phyloP scores from a whole-genome alignment of 1,139 yeast genomes.

The Scheffersomyces titani region DNA sequence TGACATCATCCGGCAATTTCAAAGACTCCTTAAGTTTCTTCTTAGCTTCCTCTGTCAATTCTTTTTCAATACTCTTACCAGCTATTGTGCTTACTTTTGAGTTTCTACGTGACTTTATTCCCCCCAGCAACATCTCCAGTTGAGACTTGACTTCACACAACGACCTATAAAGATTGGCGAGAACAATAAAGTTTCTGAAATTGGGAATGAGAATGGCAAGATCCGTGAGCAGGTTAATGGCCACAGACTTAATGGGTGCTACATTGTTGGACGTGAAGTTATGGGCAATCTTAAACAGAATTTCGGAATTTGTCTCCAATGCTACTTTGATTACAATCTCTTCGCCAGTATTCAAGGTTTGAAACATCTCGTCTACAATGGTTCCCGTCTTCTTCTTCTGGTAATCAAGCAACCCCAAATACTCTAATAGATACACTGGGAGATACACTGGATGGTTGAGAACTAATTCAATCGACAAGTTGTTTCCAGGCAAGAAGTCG shows the following conservation, averaged over 20 bases:
- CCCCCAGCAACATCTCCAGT: conserved; percentile 2
- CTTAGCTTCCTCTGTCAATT: conserved; percentile 22
- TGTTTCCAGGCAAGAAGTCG: conserved; percentile 3
- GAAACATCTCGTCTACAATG: conserved; percentile 11
- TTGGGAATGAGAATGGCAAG: conserved; percentile 28
- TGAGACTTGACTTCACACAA: background rate
- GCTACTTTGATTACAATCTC: conserved; percentile 6
- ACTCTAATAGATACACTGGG: conserved; percentile 32
- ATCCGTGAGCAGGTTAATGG: conserved; percentile 24
- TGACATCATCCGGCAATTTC: conserved; percentile 36
- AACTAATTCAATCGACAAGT: conserved; percentile 22
- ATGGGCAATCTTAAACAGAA: conserved; percentile 7
- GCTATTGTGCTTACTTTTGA: conserved; percentile 5
- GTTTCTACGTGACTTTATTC: conserved; percentile 8
- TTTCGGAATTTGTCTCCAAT: conserved; percentile 8
- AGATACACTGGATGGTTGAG: conserved; percentile 27
- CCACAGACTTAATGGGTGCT: conserved; percentile 22
- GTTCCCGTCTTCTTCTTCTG: conserved; percentile 3
- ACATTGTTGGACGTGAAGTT: conserved; percentile 7
- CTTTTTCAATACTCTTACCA: conserved; percentile 5
- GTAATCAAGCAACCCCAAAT: conserved; percentile 24
- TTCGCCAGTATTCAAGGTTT: conserved; percentile 21
- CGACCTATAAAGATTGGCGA: conserved; percentile 20
- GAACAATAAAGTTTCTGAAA: conserved; percentile 32
- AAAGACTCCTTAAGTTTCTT: conserved; percentile 37